These are phyloP conservation scores for Fragosphaeria purpurea DNA, from an alignment of 2,329 filamentous ascomycete species.

Conservation along the genomic window DNA sequence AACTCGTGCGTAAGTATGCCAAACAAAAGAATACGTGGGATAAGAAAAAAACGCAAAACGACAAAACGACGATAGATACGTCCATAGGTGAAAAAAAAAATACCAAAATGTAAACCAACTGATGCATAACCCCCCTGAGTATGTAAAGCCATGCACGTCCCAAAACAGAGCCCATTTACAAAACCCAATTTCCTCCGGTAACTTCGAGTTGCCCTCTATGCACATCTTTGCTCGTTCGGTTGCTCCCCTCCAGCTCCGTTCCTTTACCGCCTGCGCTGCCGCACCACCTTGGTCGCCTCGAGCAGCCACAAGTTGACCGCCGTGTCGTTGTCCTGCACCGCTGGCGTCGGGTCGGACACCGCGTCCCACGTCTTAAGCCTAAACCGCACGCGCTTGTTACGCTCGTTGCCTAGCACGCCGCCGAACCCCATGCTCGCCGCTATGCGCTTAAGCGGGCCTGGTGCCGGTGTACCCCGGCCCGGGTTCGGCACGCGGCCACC, in stretches of 20 bases:
- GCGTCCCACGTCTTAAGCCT: constrained; percentile 15
- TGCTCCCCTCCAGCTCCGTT: background rate
- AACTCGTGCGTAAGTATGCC: too few species aligned
- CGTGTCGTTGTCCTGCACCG: constrained; percentile 15
- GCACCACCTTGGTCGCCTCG: constrained; percentile 13
- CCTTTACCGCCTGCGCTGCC: constrained; percentile 9
- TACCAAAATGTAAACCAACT: too few species aligned
- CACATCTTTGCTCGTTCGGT: too few species aligned
- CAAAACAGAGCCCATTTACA: too few species aligned
- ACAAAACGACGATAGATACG: too few species aligned
- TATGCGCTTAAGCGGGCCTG: constrained; percentile 4
- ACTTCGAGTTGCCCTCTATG: too few species aligned
- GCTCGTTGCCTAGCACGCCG: constrained; percentile 1
- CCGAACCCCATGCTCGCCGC: constrained; percentile 2
- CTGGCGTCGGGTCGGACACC: constrained; percentile 12
- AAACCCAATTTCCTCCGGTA: too few species aligned
- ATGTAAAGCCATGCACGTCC: too few species aligned
- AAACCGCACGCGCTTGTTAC: constrained; percentile 12
- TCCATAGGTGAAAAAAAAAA: too few species aligned
- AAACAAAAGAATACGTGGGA: too few species aligned
- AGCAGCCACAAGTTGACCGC: constrained; percentile 16
- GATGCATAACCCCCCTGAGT: too few species aligned
- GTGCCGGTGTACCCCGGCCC: background rate
- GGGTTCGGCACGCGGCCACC: background rate
- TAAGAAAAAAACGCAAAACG: too few species aligned